Evolutionary conservation across 495 filamentous ascomycete genomes (phyloP).

Genomic region (Penicillium riverlandense): DNA sequence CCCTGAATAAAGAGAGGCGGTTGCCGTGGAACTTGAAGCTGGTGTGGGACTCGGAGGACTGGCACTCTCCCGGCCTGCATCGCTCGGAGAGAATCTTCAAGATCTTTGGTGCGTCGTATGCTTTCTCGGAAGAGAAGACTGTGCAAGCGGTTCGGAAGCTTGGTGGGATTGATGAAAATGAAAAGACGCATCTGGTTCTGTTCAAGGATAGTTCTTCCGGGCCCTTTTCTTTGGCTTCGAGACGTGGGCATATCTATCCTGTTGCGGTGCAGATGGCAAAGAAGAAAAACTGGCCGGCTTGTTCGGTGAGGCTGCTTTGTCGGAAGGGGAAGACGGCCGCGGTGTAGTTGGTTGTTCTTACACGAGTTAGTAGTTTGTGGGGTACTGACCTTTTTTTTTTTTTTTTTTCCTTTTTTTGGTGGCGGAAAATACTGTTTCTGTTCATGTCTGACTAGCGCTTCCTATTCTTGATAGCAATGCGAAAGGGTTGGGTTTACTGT

Average conservation of each 20-base stretch:
- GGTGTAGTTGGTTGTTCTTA: too few relatives aligned
- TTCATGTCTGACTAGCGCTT: too few relatives aligned
- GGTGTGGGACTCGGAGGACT: slow-evolving; percentile 16
- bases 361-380: too few relatives aligned
- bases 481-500: too few relatives aligned
- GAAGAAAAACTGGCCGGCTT: slow-evolving; percentile 10
- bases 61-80: slow-evolving; percentile 22
- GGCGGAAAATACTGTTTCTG: too few relatives aligned
- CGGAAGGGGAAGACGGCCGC: slow-evolving; percentile 10
- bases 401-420: too few relatives aligned
- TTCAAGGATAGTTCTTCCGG: slow-evolving; percentile 15
- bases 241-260: slow-evolving; percentile 16
- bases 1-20: slow-evolving; percentile 15
- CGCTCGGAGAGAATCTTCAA: slow-evolving; percentile 16
- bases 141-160: slow-evolving; percentile 5
- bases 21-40: slow-evolving; percentile 16
- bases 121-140: slow-evolving; percentile 19
- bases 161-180: background rate
- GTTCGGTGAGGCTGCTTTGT: slow-evolving; percentile 8
- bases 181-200: slow-evolving; percentile 4
- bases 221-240: slow-evolving; percentile 14
- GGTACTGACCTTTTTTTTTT: too few relatives aligned
- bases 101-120: slow-evolving; percentile 22
- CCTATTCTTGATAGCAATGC: too few relatives aligned
- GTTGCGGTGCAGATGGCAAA: slow-evolving; percentile 12